These are phyloP conservation scores for Fomitopsis betulina DNA, from an alignment of 1,284 basidiomycete genomes.

Conservation along the genomic window DNA sequence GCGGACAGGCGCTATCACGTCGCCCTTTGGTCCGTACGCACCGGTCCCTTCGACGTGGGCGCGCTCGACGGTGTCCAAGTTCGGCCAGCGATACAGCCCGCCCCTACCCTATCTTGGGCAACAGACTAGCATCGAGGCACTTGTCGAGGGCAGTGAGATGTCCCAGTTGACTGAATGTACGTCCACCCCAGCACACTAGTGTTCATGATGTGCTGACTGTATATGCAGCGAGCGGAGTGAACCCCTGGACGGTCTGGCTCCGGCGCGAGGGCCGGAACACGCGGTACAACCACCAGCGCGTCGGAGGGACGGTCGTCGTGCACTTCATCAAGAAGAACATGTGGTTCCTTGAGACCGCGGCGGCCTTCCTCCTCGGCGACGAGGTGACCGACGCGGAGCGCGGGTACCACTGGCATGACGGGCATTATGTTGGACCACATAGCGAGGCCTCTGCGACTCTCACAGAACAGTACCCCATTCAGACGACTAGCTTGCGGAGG, in stretches of 20 bases:
- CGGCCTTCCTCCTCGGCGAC: conserved; percentile 79
- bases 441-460: not conserved
- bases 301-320: conserved; percentile 92
- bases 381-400: conserved; percentile 44
- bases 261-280: conserved; percentile 64
- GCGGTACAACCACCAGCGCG: conserved; percentile 64
- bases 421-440: not conserved
- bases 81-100: conserved; percentile 75
- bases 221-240: conserved; percentile 45
- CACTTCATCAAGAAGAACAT: conserved; percentile 97
- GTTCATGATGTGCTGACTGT: not conserved
- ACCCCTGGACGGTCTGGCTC: conserved; percentile 57
- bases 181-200: conserved; percentile 5
- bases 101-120: conserved; percentile 67
- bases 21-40: conserved; percentile 20
- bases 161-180: conserved; percentile 60
- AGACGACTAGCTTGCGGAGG: not conserved
- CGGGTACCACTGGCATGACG: conserved; percentile 4
- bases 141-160: conserved; percentile 90
- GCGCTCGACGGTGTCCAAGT: conserved; percentile 84
- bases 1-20: conserved; percentile 3
- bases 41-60: conserved; percentile 58
- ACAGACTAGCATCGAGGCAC: conserved; percentile 81
- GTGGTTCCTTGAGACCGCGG: conserved; percentile 93
- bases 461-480: conserved; percentile 1